These are phyloP conservation scores for Ceratobasidium sp. DNA, from an alignment of 1,284 basidiomycete genomes.

Conservation along the genomic window DNA sequence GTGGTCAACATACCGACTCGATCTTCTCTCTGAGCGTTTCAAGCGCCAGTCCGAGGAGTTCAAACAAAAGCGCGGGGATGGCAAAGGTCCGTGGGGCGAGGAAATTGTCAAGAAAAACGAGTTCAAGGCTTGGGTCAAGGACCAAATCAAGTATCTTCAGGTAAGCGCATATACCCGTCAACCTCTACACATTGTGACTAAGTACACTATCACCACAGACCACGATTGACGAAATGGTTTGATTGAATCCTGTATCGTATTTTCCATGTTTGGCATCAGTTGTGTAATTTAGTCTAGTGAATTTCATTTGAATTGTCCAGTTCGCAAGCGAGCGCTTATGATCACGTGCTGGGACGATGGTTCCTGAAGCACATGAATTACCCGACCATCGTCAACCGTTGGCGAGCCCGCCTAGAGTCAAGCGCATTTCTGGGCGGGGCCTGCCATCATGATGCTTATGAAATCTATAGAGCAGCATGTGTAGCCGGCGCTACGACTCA, in stretches of 20 bases:
- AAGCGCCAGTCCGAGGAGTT: slow-evolving; percentile 17
- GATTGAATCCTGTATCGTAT: background rate
- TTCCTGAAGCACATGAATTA: background rate
- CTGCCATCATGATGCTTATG: background rate
- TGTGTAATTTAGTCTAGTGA: background rate
- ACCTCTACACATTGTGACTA: background rate
- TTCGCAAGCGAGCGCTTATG: background rate
- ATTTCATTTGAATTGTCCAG: background rate
- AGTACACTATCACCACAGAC: background rate
- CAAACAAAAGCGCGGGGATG: slow-evolving; percentile 16
- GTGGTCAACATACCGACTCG: slow-evolving; percentile 46
- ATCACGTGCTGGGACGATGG: background rate
- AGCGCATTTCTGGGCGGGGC: background rate
- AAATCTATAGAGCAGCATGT: no score
- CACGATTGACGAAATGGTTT: slow-evolving; percentile 43
- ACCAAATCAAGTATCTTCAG: slow-evolving; percentile 43
- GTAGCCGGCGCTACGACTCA: background rate
- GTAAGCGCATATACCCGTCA: background rate
- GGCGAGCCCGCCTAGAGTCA: slow-evolving; percentile 3
- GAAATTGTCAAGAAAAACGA: slow-evolving; percentile 38
- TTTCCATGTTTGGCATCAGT: background rate
- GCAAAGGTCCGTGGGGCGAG: background rate
- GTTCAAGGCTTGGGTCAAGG: slow-evolving; percentile 42
- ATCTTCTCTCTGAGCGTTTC: slow-evolving; percentile 46
- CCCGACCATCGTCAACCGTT: background rate